phyloP scores from a whole-genome alignment of 2,329 filamentous ascomycete species.

The Daldinia sp. region DNA sequence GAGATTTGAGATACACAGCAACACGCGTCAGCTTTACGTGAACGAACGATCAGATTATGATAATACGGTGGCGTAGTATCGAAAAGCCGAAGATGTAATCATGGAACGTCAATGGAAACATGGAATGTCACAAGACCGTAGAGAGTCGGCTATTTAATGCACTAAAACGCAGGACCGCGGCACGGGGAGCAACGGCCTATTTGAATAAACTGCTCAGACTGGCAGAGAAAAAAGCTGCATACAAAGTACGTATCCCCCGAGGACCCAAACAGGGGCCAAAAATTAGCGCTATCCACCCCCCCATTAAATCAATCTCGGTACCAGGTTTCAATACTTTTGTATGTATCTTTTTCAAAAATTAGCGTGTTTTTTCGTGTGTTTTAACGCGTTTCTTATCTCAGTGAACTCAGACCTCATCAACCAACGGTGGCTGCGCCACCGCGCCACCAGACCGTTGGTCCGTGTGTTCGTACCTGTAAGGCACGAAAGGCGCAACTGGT shows the following conservation, averaged over 20 bases:
- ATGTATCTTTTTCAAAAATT: too few relatives aligned
- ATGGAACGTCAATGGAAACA: conserved; percentile 44
- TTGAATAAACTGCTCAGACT: conserved; percentile 29
- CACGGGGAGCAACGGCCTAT: conserved; percentile 40
- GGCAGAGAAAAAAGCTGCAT: not conserved
- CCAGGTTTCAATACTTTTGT: too few relatives aligned
- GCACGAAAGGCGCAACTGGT: too few relatives aligned
- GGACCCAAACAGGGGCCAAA: too few relatives aligned
- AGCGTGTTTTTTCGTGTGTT: too few relatives aligned
- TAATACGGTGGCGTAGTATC: conserved; percentile 24
- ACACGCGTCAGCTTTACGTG: not conserved
- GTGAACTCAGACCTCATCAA: too few relatives aligned
- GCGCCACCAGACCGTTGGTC: too few relatives aligned
- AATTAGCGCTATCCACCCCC: too few relatives aligned
- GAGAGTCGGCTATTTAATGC: conserved; percentile 44
- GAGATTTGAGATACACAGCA: not conserved
- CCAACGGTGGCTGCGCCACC: too few relatives aligned
- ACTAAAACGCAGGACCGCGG: conserved; percentile 42
- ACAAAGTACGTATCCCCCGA: conserved; percentile 27
- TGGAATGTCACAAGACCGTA: conserved; percentile 44
- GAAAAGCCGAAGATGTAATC: conserved; percentile 19
- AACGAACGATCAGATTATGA: conserved; percentile 28
- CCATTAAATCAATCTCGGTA: too few relatives aligned
- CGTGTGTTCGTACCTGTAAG: too few relatives aligned
- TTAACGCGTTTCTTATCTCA: too few relatives aligned